Conservation (phyloP, 139 green algal genomes). For the Desmodesmus armatus region DNA sequence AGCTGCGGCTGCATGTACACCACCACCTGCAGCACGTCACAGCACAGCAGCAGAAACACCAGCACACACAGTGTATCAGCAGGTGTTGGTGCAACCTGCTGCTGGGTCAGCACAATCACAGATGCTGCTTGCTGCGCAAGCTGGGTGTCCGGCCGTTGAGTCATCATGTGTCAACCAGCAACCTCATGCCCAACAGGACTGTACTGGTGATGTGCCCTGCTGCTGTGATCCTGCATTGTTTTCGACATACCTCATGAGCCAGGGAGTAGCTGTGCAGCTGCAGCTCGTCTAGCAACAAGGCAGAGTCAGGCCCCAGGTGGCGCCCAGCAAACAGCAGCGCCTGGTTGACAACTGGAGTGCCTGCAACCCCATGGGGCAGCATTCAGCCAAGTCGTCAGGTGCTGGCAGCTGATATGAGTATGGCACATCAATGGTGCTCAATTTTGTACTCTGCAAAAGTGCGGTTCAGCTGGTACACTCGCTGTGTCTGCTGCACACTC, state of each 20-base stretch:
- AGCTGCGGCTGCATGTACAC: constrained; percentile 39
- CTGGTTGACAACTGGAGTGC: constrained; percentile 11
- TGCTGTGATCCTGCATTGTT: neutral
- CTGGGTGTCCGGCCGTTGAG: too few species aligned
- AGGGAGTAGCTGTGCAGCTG: constrained; percentile 21
- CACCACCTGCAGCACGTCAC: constrained; percentile 9
- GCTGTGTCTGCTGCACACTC: too few species aligned
- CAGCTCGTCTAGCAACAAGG: constrained; percentile 21
- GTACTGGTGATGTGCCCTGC: too few species aligned
- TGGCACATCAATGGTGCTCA: neutral
- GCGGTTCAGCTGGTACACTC: too few species aligned
- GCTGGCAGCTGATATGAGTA: neutral
- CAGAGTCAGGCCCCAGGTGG: constrained; percentile 17
- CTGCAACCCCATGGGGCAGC: neutral
- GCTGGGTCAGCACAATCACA: too few species aligned
- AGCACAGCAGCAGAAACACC: neutral
- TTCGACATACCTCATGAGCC: constrained; percentile 23
- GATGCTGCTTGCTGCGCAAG: too few species aligned
- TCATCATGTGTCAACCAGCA: too few species aligned
- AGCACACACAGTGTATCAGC: too few species aligned
- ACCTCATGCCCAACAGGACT: too few species aligned
- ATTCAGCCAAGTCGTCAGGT: neutral
- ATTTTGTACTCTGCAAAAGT: too few species aligned
- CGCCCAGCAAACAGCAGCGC: constrained; percentile 38
- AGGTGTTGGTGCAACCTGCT: too few species aligned